phyloP scores from a whole-genome alignment of 2,329 filamentous ascomycete genomes.

The Fusarium sp. region DNA sequence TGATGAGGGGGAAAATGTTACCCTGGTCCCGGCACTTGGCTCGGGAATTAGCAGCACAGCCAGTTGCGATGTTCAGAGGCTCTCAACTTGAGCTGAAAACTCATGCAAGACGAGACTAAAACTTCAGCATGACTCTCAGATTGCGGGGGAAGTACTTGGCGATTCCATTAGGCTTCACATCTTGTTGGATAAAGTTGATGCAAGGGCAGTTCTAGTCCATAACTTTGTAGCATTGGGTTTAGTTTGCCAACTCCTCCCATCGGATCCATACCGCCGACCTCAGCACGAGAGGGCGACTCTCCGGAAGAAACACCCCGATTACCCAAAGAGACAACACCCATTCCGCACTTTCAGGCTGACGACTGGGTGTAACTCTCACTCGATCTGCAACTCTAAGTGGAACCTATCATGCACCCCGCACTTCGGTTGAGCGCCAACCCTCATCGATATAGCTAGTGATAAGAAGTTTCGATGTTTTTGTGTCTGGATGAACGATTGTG shows the following conservation, averaged over 20 bases:
- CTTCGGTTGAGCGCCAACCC: not conserved
- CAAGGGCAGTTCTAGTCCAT: not conserved
- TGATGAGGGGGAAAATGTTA: not conserved
- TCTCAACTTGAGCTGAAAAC: not conserved
- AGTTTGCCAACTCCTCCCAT: not conserved
- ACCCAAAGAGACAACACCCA: not conserved
- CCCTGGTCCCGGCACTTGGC: not conserved
- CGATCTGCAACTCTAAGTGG: not conserved
- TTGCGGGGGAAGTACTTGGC: not conserved
- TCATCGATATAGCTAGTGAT: not conserved
- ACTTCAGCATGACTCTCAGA: not conserved
- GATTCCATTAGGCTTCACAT: not conserved
- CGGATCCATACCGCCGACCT: not conserved
- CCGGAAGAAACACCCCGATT: not conserved
- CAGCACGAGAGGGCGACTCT: too few species aligned
- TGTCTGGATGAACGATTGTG: not conserved
- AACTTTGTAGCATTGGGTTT: not conserved
- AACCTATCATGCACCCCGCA: conserved; percentile 15
- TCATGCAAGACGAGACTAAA: not conserved
- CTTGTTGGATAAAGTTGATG: not conserved
- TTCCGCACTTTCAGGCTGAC: not conserved
- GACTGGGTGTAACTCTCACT: not conserved
- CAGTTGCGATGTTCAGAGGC: not conserved
- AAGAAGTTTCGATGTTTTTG: not conserved
- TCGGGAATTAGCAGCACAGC: not conserved